These are phyloP conservation scores for Xylaria venustula DNA, from an alignment of 495 filamentous ascomycete genomes.

Conservation along the genomic window DNA sequence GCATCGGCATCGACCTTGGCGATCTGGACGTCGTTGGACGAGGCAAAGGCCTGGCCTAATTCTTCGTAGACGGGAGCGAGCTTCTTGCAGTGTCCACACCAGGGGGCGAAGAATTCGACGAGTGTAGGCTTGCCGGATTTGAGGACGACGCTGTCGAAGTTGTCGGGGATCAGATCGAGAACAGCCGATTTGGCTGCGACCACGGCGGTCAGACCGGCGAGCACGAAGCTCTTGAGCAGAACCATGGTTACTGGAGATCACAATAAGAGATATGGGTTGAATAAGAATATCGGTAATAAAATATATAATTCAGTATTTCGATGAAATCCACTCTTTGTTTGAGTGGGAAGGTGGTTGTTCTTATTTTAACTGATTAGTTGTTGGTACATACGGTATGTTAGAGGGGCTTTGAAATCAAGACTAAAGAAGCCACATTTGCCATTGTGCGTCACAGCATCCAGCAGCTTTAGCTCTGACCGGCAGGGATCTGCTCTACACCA, in stretches of 20 bases:
- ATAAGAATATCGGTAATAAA: neutral
- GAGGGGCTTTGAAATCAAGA: constrained; percentile 27
- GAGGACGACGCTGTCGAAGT: constrained; percentile 88
- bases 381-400: neutral
- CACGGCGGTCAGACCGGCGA: constrained; percentile 43
- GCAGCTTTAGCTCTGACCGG: constrained; percentile 1
- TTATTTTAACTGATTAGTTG: neutral
- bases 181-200: constrained; percentile 63
- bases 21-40: constrained; percentile 76
- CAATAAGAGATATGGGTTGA: neutral
- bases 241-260: constrained; percentile 37
- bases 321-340: neutral
- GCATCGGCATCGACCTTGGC: constrained; percentile 95
- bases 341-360: neutral
- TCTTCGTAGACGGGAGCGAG: constrained; percentile 95
- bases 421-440: constrained; percentile 24
- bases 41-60: constrained; percentile 71
- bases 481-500: constrained; percentile 3
- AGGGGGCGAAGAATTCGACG: constrained; percentile 98
- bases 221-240: constrained; percentile 53
- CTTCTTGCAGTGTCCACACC: constrained; percentile 99
- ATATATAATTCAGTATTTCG: neutral
- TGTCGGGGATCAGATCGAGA: constrained; percentile 79
- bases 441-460: constrained; percentile 13
- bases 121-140: constrained; percentile 92